Evolutionary conservation across 73 alveolate genomes (phyloP), one percentile per base, ranked within the genome.

Genomic region (Symbiodinium pilosum): DNA sequence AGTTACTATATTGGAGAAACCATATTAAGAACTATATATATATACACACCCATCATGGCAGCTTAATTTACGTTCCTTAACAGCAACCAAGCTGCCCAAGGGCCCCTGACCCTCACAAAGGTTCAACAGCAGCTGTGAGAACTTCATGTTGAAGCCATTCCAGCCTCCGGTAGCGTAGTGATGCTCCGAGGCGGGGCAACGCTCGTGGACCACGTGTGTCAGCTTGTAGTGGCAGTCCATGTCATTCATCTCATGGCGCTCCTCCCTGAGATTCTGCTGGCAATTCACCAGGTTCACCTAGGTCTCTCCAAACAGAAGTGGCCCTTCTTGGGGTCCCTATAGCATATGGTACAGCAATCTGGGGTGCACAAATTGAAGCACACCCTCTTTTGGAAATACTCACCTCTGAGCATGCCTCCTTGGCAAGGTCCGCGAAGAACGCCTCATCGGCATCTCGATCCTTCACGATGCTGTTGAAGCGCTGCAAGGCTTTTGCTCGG

Each of bases 61-160:
- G n/a, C n/a, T n/a, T n/a, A n/a, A n/a, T n/a, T n/a, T n/a, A n/a
- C n/a, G n/a, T n/a, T n/a, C n/a, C n/a, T n/a, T n/a, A n/a, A n/a
- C n/a, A n/a, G n/a, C n/a, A n/a, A n/a, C n/a, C n/a, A n/a, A n/a
- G n/a, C n/a, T n/a, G n/a, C 85, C 85, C 85, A 73, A 12, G 9
- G 43, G 41, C 44, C 26, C 85, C 85, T 73, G 85, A 11, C 44
- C 21, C 43, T 73, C 85, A 14, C 85, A 73, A 11, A 73, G 85
- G 21, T 73, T 73, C 43, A 73, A 30, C 32, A 73, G 85, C 38
- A 64, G 83, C 81, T 86, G 95, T 34, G 95, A 88, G 47, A 88
- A 88, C 52, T 88, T 88, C 95, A 88, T 88, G 95, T 68, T 88
- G 87, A 59, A 88, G 47, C 95, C 95, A 28, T 88, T 88, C 95